A percentile compares a stretch with the other conserved stretches of the same genome.
Conservation (phyloP, 1,284 basidiomycete species). For the Boletus semigastroideus region DNA sequence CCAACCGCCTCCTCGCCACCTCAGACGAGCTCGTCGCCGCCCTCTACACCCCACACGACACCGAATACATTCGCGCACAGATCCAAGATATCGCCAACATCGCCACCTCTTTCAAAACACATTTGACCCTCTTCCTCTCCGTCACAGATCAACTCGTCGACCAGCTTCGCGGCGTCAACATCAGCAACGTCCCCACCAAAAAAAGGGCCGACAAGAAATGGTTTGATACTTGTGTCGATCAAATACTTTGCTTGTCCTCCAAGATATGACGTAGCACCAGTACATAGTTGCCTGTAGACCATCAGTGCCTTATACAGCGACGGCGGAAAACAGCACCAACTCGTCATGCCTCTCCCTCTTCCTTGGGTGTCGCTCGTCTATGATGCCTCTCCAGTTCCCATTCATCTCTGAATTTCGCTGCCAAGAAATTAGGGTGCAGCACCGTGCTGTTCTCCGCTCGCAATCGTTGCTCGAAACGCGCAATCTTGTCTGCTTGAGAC, state of each 20-base stretch:
- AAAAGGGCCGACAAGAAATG: slow-evolving; percentile 40
- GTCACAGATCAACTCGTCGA: slow-evolving; percentile 30
- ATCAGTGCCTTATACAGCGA: slow-evolving; percentile 14
- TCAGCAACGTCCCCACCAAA: slow-evolving; percentile 28
- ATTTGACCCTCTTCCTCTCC: slow-evolving; percentile 29
- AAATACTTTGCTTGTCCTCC: slow-evolving; percentile 45
- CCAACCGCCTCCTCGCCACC: slow-evolving; percentile 49
- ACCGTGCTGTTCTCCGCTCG: slow-evolving; percentile 49
- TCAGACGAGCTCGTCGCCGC: slow-evolving; percentile 66
- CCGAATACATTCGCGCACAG: slow-evolving; percentile 39
- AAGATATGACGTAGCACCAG: neutral
- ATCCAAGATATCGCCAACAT: slow-evolving; percentile 38
- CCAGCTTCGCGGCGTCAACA: slow-evolving; percentile 35
- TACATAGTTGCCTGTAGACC: slow-evolving; percentile 21
- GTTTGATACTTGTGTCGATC: slow-evolving; percentile 63
- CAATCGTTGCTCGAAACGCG: slow-evolving; percentile 60
- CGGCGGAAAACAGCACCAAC: slow-evolving; percentile 4
- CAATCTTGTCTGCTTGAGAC: slow-evolving; percentile 65
- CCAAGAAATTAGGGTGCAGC: slow-evolving; percentile 66
- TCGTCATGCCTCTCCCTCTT: slow-evolving; percentile 34
- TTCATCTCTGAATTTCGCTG: slow-evolving; percentile 55
- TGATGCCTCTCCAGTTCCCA: slow-evolving; percentile 36
- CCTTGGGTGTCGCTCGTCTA: slow-evolving; percentile 25
- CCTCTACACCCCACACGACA: slow-evolving; percentile 62
- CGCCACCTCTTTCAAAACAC: slow-evolving; percentile 38